Conservation (phyloP, 352 stramenopile genomes). For the Pythium pyrilobum region DNA sequence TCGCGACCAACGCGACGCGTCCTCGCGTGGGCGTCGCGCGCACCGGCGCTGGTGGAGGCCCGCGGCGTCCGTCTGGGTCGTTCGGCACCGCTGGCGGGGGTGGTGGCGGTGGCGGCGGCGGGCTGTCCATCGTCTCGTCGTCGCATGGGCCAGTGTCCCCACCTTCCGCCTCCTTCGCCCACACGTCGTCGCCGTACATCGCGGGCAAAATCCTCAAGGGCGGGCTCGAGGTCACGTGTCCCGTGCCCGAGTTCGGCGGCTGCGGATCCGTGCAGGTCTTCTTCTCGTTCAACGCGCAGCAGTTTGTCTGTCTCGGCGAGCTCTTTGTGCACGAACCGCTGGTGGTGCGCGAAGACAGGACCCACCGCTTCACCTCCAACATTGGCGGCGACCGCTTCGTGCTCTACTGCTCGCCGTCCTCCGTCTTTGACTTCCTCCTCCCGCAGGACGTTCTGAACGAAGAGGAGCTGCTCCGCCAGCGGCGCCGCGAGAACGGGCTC, state of each 20-base stretch:
- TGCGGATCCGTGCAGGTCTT: slow-evolving; percentile 38
- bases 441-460: slow-evolving; percentile 43
- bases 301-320: slow-evolving; percentile 61
- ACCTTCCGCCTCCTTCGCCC: neutral
- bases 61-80: slow-evolving; percentile 6
- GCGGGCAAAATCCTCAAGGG: slow-evolving; percentile 38
- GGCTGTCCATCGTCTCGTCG: no score
- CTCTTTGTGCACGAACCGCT: slow-evolving; percentile 50
- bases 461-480: slow-evolving; percentile 4
- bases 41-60: neutral
- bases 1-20: neutral
- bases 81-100: neutral
- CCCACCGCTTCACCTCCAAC: slow-evolving; percentile 57
- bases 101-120: no score
- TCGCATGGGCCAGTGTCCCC: neutral
- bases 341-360: slow-evolving; percentile 41
- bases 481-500: neutral
- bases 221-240: slow-evolving; percentile 40
- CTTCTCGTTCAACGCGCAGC: slow-evolving; percentile 67
- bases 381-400: slow-evolving; percentile 50
- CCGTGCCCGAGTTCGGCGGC: slow-evolving; percentile 48
- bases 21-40: neutral
- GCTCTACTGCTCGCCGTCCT: slow-evolving; percentile 49
- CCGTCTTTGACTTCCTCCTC: slow-evolving; percentile 36
- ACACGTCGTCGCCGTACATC: slow-evolving; percentile 33